These are phyloP conservation scores for Euphrasia confusa DNA, from an alignment of 257 asterid species.

Conservation along the genomic window DNA sequence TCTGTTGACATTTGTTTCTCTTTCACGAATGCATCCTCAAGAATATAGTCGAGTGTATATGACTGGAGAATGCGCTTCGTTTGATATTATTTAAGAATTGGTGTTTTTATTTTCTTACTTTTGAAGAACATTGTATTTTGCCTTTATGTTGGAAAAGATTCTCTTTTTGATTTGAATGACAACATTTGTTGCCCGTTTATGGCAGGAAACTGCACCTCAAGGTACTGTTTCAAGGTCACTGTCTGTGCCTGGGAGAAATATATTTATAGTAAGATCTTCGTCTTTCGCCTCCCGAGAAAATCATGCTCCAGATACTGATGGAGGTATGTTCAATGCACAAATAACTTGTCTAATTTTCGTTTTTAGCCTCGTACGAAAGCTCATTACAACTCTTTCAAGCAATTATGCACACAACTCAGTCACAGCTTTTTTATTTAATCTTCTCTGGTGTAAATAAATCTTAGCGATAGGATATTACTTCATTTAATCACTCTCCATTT, in stretches of 20 bases:
- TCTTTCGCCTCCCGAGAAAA: slow-evolving; percentile 57
- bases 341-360: neutral
- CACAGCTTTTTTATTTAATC: neutral
- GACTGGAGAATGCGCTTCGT: neutral
- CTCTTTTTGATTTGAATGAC: too few relatives aligned
- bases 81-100: too few relatives aligned
- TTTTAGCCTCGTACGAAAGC: slow-evolving; percentile 5
- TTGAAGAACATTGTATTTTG: neutral
- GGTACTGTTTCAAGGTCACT: slow-evolving; percentile 74
- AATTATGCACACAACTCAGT: neutral
- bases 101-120: neutral
- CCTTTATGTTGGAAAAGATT: neutral
- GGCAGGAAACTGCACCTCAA: slow-evolving; percentile 43
- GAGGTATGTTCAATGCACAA: slow-evolving; percentile 47
- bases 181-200: slow-evolving; percentile 25
- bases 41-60: neutral
- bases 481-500: too few relatives aligned
- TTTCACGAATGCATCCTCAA: neutral
- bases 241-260: slow-evolving; percentile 68
- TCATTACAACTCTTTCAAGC: neutral
- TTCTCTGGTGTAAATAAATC: neutral
- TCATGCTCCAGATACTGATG: slow-evolving; percentile 42
- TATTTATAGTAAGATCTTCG: slow-evolving; percentile 64
- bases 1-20: neutral
- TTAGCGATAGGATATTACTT: too few relatives aligned